Evolutionary conservation across 2,329 filamentous ascomycete species (phyloP).

Genomic region (Claviceps africana): DNA sequence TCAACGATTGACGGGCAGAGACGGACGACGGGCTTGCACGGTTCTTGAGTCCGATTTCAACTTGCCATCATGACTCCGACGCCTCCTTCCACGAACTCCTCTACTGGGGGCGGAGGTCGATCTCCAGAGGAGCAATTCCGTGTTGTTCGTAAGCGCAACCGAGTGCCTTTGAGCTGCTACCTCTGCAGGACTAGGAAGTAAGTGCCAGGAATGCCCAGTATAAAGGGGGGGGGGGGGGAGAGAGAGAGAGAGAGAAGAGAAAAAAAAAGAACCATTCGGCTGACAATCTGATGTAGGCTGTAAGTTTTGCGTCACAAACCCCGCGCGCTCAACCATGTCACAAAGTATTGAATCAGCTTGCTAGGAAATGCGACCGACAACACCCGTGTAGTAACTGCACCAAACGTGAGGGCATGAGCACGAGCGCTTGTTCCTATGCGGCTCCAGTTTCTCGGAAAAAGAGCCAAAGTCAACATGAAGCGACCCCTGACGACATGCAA

Average conservation of each 20-base stretch:
- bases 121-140: conserved; percentile 79
- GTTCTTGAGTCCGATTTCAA: background rate
- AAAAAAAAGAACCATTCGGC: background rate
- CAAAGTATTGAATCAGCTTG: background rate
- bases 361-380: conserved; percentile 80
- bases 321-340: background rate
- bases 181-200: conserved; percentile 88
- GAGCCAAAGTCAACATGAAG: conserved; percentile 45
- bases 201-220: background rate
- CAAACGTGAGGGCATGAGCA: conserved; percentile 74
- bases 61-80: conserved; percentile 51
- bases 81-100: conserved; percentile 64
- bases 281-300: conserved; percentile 21
- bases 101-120: conserved; percentile 53
- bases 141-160: conserved; percentile 81
- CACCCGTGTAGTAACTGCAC: conserved; percentile 90
- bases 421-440: conserved; percentile 73
- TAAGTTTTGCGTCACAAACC: conserved; percentile 11
- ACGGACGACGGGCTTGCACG: background rate
- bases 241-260: too few relatives aligned
- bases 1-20: background rate
- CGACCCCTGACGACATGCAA: conserved; percentile 87
- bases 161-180: conserved; percentile 80
- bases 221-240: too few relatives aligned
- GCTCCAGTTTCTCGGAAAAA: conserved; percentile 58